These are phyloP conservation scores for Saraca asoca DNA, from an alignment of 331 rosid species.

Conservation along the genomic window DNA sequence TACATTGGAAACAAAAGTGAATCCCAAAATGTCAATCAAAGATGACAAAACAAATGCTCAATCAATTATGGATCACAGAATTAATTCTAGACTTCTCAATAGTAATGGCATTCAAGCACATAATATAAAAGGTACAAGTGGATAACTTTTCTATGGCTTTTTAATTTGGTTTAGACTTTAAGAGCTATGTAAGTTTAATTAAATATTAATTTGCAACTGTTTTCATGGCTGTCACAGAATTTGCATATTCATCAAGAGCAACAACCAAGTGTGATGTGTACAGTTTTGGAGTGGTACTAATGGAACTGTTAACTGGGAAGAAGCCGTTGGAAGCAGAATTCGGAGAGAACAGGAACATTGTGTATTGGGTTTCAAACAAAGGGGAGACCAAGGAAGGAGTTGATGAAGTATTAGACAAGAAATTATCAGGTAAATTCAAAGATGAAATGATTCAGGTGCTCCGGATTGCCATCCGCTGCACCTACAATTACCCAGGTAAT, in stretches of 20 bases:
- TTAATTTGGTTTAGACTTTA: neutral
- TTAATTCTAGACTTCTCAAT: too few species aligned
- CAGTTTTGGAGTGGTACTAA: constrained; percentile 86
- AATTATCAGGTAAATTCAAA: constrained; percentile 46
- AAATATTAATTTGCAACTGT: constrained; percentile 20
- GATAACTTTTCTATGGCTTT: constrained; percentile 24
- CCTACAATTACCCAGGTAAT: constrained; percentile 74
- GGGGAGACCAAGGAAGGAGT: constrained; percentile 86
- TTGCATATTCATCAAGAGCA: constrained; percentile 87
- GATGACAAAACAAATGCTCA: too few species aligned
- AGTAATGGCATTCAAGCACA: too few species aligned
- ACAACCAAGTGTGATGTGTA: constrained; percentile 93
- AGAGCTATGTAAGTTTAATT: neutral
- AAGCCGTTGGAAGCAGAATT: constrained; percentile 83
- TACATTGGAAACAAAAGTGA: too few species aligned
- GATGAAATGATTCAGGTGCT: constrained; percentile 78
- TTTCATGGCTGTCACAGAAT: constrained; percentile 59
- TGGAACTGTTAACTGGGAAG: constrained; percentile 93
- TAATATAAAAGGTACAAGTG: neutral
- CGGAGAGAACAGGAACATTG: constrained; percentile 88
- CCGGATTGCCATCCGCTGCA: constrained; percentile 79
- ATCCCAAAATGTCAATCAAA: too few species aligned
- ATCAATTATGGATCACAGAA: too few species aligned
- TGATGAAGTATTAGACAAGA: constrained; percentile 69
- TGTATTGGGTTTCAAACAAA: constrained; percentile 84